Evolutionary conservation across 768 basidiomycete species (phyloP), one percentile per base, ranked within the genome.

Genomic region (Hygrocybe punicea): DNA sequence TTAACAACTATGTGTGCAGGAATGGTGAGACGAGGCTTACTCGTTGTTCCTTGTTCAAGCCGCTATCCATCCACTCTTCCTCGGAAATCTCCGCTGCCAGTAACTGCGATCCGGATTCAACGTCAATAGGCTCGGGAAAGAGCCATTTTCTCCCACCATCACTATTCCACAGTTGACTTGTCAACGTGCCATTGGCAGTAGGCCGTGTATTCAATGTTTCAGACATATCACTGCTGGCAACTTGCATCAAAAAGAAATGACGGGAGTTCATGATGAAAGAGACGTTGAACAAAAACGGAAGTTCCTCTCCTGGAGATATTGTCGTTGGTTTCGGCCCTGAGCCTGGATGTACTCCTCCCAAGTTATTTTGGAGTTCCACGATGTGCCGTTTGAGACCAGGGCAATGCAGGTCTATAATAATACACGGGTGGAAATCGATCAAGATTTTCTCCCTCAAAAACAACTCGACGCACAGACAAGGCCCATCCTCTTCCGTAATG

Each of bases 221-320:
- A 70, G 8, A 6, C 9, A 45, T 17, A 19, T 9, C 21, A 19
- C 10, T 19, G 44, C 44, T 66, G 1, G 79, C 79, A 6, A 64
- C 64, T 37, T 80, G 76, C 79, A 81, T 80, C 13, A 69, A 53
- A 51, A 78, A 74, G 24, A 74, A 65, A 9, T 76, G 74, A 23
- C 71, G 71, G 1, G 78, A 71, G 35, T 78, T 79, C n/a, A 75
- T 69, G 61, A 80, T 62, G 60, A 82, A 82, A 2, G 79, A 76
- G 8, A 80, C 68, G 58, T 82, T 82, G 65, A 80, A 80, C 8
- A 63, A 59, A 29, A 78, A 63, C 33, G 78, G 76, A 50, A 80
- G 62, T 2, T 55, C 53, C 55, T 79, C 75, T 33, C 73, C 71
- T 19, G 69, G 60, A 16, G 70, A 19, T 19, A 45, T 45, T 10